These are phyloP conservation scores for Lepidium didymum DNA, from an alignment of 345 rosid species.

Conservation along the genomic window DNA sequence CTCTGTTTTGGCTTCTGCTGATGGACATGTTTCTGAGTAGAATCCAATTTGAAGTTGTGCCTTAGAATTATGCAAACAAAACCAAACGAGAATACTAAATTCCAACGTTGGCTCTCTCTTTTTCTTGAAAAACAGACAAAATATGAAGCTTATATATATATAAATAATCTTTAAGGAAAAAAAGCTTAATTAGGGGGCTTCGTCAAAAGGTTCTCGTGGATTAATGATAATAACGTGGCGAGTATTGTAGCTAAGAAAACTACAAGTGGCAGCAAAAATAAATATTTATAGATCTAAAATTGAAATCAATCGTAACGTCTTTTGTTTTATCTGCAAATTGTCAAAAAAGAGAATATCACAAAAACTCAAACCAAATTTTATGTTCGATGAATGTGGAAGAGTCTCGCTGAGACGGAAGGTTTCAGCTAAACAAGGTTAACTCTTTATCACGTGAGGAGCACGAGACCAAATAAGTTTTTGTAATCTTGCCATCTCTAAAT, in stretches of 20 bases:
- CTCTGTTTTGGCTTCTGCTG: constrained; percentile 42
- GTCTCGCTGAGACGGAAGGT: not conserved
- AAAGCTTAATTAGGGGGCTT: not conserved
- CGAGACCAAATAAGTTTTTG: no score
- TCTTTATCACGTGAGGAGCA: no score
- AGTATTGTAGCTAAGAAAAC: not conserved
- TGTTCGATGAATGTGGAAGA: not conserved
- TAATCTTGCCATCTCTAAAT: no score
- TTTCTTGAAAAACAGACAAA: not conserved
- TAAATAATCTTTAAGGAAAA: not conserved
- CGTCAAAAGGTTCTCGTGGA: constrained; percentile 7
- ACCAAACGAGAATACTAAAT: constrained; percentile 1
- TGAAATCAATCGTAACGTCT: constrained; percentile 27
- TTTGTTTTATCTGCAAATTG: no score
- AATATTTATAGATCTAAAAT: not conserved
- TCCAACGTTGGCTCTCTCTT: no score
- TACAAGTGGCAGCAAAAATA: constrained; percentile 22
- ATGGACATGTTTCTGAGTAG: constrained; percentile 46
- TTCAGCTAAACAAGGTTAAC: not conserved
- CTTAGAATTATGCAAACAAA: not conserved
- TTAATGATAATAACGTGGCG: constrained; percentile 12
- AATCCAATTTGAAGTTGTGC: constrained; percentile 47
- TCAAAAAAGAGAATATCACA: no score
- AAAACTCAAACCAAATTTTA: no score
- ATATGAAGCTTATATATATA: not conserved